Conservation (phyloP, 768 basidiomycete genomes). For the Sutorius australiensis region DNA sequence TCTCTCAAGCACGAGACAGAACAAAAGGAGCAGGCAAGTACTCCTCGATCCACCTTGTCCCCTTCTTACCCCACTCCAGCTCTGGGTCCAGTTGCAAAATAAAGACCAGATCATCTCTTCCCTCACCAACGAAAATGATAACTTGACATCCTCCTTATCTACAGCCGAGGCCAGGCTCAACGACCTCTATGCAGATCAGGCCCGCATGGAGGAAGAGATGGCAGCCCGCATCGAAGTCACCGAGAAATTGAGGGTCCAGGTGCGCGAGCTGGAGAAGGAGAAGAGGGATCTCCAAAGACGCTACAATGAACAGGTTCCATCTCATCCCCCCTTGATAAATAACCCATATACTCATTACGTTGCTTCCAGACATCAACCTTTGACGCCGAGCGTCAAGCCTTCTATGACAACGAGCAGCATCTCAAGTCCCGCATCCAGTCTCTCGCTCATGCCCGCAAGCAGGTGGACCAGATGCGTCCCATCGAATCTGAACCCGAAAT, state of each 20-base stretch:
- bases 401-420: slow-evolving; percentile 92
- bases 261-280: slow-evolving; percentile 85
- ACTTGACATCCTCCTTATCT: slow-evolving; percentile 59
- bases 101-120: slow-evolving; percentile 66
- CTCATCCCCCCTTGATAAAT: slow-evolving; percentile 14
- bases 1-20: slow-evolving; percentile 76
- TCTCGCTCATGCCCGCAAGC: slow-evolving; percentile 63
- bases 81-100: slow-evolving; percentile 72
- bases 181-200: slow-evolving; percentile 79
- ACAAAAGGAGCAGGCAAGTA: slow-evolving; percentile 70
- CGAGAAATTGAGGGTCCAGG: slow-evolving; percentile 76
- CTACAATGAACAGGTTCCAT: slow-evolving; percentile 80
- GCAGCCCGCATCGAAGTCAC: slow-evolving; percentile 77
- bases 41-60: slow-evolving; percentile 2
- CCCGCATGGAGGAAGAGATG: slow-evolving; percentile 77
- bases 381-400: slow-evolving; percentile 87
- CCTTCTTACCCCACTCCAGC: slow-evolving; percentile 39
- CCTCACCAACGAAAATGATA: slow-evolving; percentile 62
- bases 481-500: slow-evolving; percentile 38
- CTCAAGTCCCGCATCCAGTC: slow-evolving; percentile 88
- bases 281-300: slow-evolving; percentile 77
- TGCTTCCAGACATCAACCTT: slow-evolving; percentile 69
- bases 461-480: slow-evolving; percentile 38
- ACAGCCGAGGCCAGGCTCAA: slow-evolving; percentile 68
- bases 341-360: slow-evolving; percentile 8